These are phyloP conservation scores for Cyberlindnera americana DNA, from an alignment of 805 yeast species.

Conservation along the genomic window DNA sequence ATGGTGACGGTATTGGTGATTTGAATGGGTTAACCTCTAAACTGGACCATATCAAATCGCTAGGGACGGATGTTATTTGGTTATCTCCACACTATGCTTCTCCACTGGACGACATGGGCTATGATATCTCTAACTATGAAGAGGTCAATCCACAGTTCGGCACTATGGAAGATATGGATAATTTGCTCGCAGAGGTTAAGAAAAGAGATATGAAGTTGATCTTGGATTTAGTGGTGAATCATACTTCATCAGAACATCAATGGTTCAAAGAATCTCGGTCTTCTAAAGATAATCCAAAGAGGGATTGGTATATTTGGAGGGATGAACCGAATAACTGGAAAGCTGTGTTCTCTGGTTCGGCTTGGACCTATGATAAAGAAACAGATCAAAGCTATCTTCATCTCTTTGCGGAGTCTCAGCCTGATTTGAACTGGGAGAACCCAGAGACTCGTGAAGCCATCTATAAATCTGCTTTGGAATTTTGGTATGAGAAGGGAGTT, in stretches of 20 bases:
- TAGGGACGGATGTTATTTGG: conserved; percentile 54
- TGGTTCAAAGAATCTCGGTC: conserved; percentile 57
- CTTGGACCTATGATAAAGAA: conserved; percentile 53
- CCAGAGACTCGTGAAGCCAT: conserved; percentile 30
- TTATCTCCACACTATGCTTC: conserved; percentile 55
- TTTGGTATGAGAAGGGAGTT: conserved; percentile 53
- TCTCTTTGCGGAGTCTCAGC: conserved; percentile 51
- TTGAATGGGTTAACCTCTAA: conserved; percentile 49
- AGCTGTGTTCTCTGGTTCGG: conserved; percentile 49
- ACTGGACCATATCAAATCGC: conserved; percentile 45
- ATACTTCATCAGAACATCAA: conserved; percentile 50
- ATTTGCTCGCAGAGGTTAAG: conserved; percentile 44
- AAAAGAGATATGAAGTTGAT: conserved; percentile 48
- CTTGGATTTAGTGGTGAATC: conserved; percentile 56
- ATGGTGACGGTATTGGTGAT: conserved; percentile 59
- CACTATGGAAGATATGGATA: conserved; percentile 48
- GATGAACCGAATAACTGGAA: conserved; percentile 54
- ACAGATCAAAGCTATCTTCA: conserved; percentile 55
- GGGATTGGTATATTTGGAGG: conserved; percentile 62
- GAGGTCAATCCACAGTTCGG: conserved; percentile 51
- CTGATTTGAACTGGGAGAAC: conserved; percentile 62
- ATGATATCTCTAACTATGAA: conserved; percentile 54
- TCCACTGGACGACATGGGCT: conserved; percentile 62
- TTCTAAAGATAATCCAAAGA: conserved; percentile 47
- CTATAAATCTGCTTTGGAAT: conserved; percentile 44